Percentiles rank a stretch among this genome's conserved stretches.
These are phyloP conservation scores for Lipomyces kockii DNA, from an alignment of 805 yeast genomes.

Conservation along the genomic window DNA sequence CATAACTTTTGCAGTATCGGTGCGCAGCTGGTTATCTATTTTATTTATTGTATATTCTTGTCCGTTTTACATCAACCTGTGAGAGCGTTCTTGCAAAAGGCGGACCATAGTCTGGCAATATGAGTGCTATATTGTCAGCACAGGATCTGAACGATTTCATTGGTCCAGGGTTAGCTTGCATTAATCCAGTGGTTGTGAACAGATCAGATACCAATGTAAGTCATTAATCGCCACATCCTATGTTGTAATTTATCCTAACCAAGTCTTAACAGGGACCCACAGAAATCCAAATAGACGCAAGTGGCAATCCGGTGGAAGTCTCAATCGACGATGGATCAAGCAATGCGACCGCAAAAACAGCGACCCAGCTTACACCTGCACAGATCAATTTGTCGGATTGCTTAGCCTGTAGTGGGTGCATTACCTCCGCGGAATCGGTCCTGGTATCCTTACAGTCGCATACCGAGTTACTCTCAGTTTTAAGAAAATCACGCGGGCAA, in stretches of 20 bases:
- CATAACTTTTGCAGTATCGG: background rate
- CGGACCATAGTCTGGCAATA: constrained; percentile 40
- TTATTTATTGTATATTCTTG: too few relatives aligned
- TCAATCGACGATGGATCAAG: constrained; percentile 50
- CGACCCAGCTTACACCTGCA: constrained; percentile 64
- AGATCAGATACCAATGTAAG: constrained; percentile 37
- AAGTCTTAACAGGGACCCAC: constrained; percentile 41
- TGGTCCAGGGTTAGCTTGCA: constrained; percentile 91
- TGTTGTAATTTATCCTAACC: constrained; percentile 39
- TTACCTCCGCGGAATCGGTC: constrained; percentile 96
- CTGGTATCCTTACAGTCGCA: constrained; percentile 90
- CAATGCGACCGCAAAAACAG: constrained; percentile 32
- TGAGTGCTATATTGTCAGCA: constrained; percentile 88
- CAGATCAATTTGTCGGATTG: constrained; percentile 91
- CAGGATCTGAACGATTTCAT: constrained; percentile 94
- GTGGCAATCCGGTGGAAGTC: constrained; percentile 71
- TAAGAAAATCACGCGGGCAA: constrained; percentile 14
- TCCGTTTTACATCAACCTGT: background rate
- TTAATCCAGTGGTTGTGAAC: constrained; percentile 72
- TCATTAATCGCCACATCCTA: background rate
- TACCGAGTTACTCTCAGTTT: constrained; percentile 59
- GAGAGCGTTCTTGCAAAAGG: background rate
- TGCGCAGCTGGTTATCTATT: background rate
- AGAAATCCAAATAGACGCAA: constrained; percentile 63
- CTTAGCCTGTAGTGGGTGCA: constrained; percentile 95